A percentile compares a stretch with the other conserved stretches of the same genome.
Conservation (phyloP, 2,329 filamentous ascomycete genomes). For the Colletotrichum eleusines region DNA sequence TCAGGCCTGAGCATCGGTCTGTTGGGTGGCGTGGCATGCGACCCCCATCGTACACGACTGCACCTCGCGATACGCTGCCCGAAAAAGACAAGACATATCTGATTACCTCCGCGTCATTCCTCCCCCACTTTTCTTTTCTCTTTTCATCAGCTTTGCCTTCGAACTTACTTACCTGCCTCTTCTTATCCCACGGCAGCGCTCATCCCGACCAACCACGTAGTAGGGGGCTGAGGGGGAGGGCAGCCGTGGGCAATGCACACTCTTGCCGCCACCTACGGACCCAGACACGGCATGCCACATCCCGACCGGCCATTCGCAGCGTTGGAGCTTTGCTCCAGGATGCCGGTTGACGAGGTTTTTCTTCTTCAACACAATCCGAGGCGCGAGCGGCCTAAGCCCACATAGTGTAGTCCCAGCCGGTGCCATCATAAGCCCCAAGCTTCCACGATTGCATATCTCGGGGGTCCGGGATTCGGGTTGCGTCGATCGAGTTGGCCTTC, state of each 20-base stretch:
- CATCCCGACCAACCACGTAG: neutral
- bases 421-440: conserved; percentile 29
- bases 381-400: conserved; percentile 28
- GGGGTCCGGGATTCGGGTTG: conserved; percentile 17
- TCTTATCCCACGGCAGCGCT: conserved; percentile 12
- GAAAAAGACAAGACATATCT: neutral
- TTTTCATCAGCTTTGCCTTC: conserved; percentile 25
- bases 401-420: conserved; percentile 5
- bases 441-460: conserved; percentile 23
- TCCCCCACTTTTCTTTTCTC: conserved; percentile 19
- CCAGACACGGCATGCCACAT: neutral
- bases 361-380: neutral
- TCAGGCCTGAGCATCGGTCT: neutral
- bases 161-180: conserved; percentile 8
- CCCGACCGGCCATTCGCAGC: neutral
- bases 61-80: neutral
- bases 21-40: too few relatives aligned
- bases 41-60: neutral
- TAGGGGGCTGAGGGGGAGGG: neutral
- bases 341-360: neutral
- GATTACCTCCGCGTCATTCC: neutral
- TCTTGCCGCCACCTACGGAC: neutral
- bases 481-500: conserved; percentile 1
- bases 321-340: conserved; percentile 12
- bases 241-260: neutral